phyloP scores from a whole-genome alignment of 768 basidiomycete species.

The Trametes punicea region DNA sequence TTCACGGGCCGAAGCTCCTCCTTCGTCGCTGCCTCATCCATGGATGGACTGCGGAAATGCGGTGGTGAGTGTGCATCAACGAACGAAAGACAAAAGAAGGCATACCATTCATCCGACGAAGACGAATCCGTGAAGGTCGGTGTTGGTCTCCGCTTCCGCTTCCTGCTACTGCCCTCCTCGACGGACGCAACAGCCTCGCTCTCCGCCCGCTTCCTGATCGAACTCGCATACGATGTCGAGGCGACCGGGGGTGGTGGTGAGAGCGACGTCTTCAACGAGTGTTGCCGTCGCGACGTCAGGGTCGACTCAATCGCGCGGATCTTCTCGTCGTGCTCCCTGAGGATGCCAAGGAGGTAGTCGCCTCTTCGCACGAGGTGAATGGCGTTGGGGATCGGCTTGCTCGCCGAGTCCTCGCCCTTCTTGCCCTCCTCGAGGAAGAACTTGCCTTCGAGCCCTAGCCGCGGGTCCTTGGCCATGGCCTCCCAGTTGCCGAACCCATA shows the following conservation, averaged over 20 bases:
- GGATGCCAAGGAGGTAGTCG: conserved; percentile 83
- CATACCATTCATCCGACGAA: conserved; percentile 88
- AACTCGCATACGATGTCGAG: conserved; percentile 61
- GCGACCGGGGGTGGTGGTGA: conserved; percentile 75
- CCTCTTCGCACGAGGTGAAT: conserved; percentile 97
- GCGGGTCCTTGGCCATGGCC: conserved; percentile 83
- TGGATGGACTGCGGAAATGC: conserved; percentile 65
- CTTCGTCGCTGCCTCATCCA: conserved; percentile 92
- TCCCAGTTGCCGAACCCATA: conserved; percentile 99
- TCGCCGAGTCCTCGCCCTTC: conserved; percentile 83
- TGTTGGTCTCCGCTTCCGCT: conserved; percentile 90
- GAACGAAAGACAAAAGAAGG: conserved; percentile 17
- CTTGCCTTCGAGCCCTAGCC: conserved; percentile 82
- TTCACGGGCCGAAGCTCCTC: conserved; percentile 96
- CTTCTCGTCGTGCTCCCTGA: conserved; percentile 89
- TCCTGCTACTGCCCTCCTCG: conserved; percentile 57
- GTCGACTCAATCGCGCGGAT: conserved; percentile 84
- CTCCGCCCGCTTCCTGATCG: conserved; percentile 74
- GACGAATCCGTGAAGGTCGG: conserved; percentile 96
- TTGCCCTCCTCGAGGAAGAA: conserved; percentile 99
- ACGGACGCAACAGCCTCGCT: conserved; percentile 83
- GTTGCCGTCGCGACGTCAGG: conserved; percentile 64
- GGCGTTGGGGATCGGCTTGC: conserved; percentile 90
- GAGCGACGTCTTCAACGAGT: conserved; percentile 61
- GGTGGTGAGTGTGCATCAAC: conserved; percentile 6